Evolutionary conservation across 371 early-diverging fungal species (phyloP).

Genomic region (Chytridiales sp.): DNA sequence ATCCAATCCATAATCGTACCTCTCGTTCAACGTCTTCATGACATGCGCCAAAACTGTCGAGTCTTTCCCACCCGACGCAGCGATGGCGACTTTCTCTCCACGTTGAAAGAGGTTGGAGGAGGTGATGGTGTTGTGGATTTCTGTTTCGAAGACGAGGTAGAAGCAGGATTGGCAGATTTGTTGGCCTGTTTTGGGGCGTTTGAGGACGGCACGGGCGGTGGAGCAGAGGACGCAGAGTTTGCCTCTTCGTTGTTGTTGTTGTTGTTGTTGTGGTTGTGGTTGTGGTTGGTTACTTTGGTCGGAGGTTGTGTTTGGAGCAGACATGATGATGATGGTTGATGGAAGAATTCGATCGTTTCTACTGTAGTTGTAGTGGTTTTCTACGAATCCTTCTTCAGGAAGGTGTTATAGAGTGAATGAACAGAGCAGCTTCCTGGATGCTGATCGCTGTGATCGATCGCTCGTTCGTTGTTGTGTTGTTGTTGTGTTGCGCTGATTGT

Average conservation of each 20-base stretch:
- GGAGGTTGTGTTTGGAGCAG: not conserved
- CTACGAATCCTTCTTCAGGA: too few relatives aligned
- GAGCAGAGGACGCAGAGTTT: conserved; percentile 52
- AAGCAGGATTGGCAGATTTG: conserved; percentile 96
- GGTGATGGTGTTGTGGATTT: conserved; percentile 93
- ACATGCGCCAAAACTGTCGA: conserved; percentile 98
- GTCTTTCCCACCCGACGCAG: conserved; percentile 97
- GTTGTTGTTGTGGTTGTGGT: too few relatives aligned
- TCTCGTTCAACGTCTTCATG: conserved; percentile 92
- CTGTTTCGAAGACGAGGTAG: conserved; percentile 91
- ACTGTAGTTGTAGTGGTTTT: too few relatives aligned
- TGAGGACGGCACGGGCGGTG: conserved; percentile 70
- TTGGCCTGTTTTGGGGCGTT: conserved; percentile 92
- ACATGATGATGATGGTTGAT: not conserved
- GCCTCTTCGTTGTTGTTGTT: conserved; percentile 8
- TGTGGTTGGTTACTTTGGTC: not conserved
- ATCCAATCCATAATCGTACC: conserved; percentile 92
- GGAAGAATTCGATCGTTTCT: too few relatives aligned
- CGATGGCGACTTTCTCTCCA: conserved; percentile 95
- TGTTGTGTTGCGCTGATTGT: too few relatives aligned
- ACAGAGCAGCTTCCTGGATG: too few relatives aligned
- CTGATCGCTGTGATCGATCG: too few relatives aligned
- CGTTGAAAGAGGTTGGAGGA: conserved; percentile 80
- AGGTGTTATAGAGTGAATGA: too few relatives aligned
- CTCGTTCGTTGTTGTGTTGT: too few relatives aligned